A percentile compares a stretch with the other conserved stretches of the same genome.
phyloP scores from a whole-genome alignment of 257 asterid species.

The Jacaranda mimosifolia region DNA sequence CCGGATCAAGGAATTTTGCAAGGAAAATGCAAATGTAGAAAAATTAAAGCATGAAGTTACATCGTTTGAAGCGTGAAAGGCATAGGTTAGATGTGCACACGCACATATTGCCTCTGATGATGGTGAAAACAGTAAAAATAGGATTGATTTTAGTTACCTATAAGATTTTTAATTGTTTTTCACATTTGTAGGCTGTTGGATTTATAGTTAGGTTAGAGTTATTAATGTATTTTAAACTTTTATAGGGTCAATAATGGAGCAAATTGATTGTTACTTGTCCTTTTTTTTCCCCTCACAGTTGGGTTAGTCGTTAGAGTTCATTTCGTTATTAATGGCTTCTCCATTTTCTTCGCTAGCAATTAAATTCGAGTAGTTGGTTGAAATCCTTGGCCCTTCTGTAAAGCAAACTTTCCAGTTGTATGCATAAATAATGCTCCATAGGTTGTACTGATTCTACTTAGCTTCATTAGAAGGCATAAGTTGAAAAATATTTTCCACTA shows the following conservation, averaged over 20 bases:
- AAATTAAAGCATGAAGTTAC: too few species aligned
- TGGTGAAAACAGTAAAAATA: neutral
- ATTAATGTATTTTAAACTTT: neutral
- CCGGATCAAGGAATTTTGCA: too few species aligned
- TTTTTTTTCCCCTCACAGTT: neutral
- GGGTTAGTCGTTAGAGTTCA: constrained; percentile 14
- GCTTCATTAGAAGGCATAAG: neutral
- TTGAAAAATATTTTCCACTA: neutral
- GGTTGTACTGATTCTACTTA: neutral
- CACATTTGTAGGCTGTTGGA: neutral
- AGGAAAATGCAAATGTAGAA: too few species aligned
- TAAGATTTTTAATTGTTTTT: neutral
- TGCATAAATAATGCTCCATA: neutral
- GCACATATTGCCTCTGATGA: neutral
- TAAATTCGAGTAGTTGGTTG: neutral
- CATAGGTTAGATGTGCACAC: too few species aligned
- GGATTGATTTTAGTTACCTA: neutral
- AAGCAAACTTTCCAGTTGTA: constrained; percentile 1
- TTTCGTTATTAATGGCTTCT: neutral
- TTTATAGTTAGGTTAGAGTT: constrained; percentile 17
- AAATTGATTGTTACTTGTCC: neutral
- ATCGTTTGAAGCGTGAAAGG: too few species aligned
- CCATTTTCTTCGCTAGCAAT: neutral
- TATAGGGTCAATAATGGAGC: neutral
- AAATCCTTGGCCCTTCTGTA: neutral